These are phyloP conservation scores for Graphium sp. DNA, from an alignment of 2,329 filamentous ascomycete genomes.

Conservation along the genomic window DNA sequence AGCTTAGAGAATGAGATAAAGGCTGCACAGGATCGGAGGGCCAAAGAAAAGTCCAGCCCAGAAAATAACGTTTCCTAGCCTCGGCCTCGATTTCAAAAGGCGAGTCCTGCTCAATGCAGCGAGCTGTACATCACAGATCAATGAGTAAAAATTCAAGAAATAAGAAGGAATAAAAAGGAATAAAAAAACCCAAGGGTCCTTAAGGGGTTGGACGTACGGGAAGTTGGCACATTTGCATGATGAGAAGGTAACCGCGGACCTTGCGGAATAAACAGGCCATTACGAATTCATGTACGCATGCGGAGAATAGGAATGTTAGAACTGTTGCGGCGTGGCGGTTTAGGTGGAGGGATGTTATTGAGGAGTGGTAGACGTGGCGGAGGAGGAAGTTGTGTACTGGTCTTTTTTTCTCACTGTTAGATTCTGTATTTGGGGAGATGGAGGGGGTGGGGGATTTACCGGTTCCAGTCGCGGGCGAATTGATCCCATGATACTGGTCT, in stretches of 20 bases:
- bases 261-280: conserved; percentile 75
- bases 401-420: conserved; percentile 9
- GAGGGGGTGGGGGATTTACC: conserved; percentile 10
- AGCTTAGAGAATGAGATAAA: conserved; percentile 39
- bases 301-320: conserved; percentile 58
- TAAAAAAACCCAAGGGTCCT: neutral
- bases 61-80: conserved; percentile 58
- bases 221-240: conserved; percentile 59
- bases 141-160: neutral
- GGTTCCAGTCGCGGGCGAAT: conserved; percentile 68
- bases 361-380: conserved; percentile 64
- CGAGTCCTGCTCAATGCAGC: conserved; percentile 38
- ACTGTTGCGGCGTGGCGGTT: conserved; percentile 56
- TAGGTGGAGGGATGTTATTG: conserved; percentile 56
- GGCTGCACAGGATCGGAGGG: conserved; percentile 47
- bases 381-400: conserved; percentile 66
- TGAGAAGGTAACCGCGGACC: conserved; percentile 54
- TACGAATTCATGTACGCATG: conserved; percentile 56
- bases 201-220: conserved; percentile 26
- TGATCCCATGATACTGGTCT: conserved; percentile 48
- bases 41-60: conserved; percentile 68
- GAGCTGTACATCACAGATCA: neutral
- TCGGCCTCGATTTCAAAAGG: conserved; percentile 43
- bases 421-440: neutral
- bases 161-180: neutral